Percentiles rank a stretch among this genome's conserved stretches.
These are phyloP conservation scores for Cornus suecica DNA, from an alignment of 148 eudicot species.

Conservation along the genomic window DNA sequence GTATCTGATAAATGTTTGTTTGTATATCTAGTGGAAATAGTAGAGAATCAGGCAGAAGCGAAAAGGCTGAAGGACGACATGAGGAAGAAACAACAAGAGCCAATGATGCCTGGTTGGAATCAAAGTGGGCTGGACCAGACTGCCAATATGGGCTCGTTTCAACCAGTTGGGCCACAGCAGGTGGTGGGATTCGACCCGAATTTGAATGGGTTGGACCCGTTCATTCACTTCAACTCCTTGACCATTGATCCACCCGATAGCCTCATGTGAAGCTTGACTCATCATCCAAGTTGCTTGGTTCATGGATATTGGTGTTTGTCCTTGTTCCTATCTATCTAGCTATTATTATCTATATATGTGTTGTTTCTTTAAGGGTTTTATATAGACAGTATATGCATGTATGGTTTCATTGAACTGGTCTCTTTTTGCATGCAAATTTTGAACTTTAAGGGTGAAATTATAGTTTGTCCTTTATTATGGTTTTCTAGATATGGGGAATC, in stretches of 20 bases:
- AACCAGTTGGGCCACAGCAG: background rate
- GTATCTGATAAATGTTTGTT: too few species aligned
- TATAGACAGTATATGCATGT: background rate
- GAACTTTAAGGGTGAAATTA: too few species aligned
- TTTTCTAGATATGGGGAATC: too few species aligned
- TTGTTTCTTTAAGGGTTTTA: background rate
- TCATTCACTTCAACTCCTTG: background rate
- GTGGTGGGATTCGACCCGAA: background rate
- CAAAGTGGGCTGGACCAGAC: background rate
- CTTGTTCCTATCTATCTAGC: too few species aligned
- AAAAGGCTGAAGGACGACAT: conserved; percentile 1
- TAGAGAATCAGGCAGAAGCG: background rate
- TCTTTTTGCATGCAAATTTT: too few species aligned
- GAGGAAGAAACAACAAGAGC: background rate
- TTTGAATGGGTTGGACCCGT: background rate
- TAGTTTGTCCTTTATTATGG: too few species aligned
- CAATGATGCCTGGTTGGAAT: background rate
- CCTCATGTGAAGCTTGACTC: background rate
- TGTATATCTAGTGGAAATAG: background rate
- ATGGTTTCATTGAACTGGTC: too few species aligned
- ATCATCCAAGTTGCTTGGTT: background rate
- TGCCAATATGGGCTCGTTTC: background rate
- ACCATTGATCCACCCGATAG: conserved; percentile 3
- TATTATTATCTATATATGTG: background rate
- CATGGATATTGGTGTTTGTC: too few species aligned